These are phyloP conservation scores for Aspergillus sp. DNA, from an alignment of 2,329 filamentous ascomycete species.

Conservation along the genomic window DNA sequence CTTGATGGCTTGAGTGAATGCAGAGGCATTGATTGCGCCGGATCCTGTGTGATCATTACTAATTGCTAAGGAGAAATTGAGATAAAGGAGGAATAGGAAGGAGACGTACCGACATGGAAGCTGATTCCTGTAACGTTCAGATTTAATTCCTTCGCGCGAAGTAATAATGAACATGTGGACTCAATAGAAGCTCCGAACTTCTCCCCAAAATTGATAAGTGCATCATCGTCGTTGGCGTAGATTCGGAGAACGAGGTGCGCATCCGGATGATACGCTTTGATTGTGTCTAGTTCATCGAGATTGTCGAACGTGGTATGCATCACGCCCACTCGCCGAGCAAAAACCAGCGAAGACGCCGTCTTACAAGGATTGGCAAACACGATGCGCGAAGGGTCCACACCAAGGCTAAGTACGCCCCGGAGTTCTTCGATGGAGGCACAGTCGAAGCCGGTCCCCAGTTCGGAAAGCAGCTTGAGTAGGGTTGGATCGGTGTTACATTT, in stretches of 20 bases:
- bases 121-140: constrained; percentile 27
- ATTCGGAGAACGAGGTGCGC: constrained; percentile 23
- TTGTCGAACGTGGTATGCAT: constrained; percentile 28
- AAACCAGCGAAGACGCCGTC: constrained; percentile 16
- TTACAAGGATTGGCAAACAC: constrained; percentile 32
- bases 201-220: constrained; percentile 7
- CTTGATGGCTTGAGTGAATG: constrained; percentile 20
- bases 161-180: constrained; percentile 8
- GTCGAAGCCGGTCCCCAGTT: constrained; percentile 26
- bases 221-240: constrained; percentile 4
- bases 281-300: constrained; percentile 26
- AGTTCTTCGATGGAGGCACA: constrained; percentile 30
- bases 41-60: constrained; percentile 11
- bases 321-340: constrained; percentile 20
- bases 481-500: constrained; percentile 31
- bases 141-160: constrained; percentile 21
- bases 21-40: constrained; percentile 15
- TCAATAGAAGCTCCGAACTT: constrained; percentile 1
- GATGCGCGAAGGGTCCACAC: constrained; percentile 25
- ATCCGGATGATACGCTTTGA: constrained; percentile 21
- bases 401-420: constrained; percentile 20
- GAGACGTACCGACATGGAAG: constrained; percentile 27
- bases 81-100: background rate
- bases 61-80: background rate
- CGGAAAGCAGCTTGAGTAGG: constrained; percentile 24